Conservation (phyloP, 2,329 filamentous ascomycete genomes). For the Sporothrix curviconia region DNA sequence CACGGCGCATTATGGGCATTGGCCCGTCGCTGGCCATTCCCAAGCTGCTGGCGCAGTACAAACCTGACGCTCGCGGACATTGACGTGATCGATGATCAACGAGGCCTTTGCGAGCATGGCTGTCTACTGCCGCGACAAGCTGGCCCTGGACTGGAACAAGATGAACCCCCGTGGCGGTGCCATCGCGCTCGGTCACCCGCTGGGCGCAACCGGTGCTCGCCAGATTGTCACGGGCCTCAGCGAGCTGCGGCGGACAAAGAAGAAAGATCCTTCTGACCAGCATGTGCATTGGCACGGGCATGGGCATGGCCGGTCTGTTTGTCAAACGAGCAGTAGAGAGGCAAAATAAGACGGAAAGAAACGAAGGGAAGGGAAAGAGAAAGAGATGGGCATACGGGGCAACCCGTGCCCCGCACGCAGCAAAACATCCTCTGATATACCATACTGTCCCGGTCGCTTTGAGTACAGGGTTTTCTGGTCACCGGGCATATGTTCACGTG, state of each 20-base stretch:
- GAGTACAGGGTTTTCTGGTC: no score
- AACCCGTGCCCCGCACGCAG: no score
- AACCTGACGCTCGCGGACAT: slow-evolving; percentile 73
- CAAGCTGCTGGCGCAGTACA: slow-evolving; percentile 78
- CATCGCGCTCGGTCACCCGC: slow-evolving; percentile 75
- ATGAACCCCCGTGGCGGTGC: slow-evolving; percentile 77
- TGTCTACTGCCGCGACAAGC: slow-evolving; percentile 76
- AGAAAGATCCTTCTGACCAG: slow-evolving; percentile 87
- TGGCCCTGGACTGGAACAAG: slow-evolving; percentile 66
- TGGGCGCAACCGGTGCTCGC: slow-evolving; percentile 64
- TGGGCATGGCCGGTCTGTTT: slow-evolving; percentile 55
- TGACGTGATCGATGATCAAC: slow-evolving; percentile 89
- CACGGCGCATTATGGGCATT: slow-evolving; percentile 95
- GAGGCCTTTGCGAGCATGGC: slow-evolving; percentile 98
- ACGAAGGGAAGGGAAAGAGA: no score
- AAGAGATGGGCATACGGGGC: no score
- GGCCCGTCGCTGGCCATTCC: slow-evolving; percentile 67
- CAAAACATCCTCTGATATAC: no score
- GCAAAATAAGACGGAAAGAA: no score
- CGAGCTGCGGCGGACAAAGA: slow-evolving; percentile 63
- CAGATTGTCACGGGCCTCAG: slow-evolving; percentile 87
- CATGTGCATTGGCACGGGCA: slow-evolving; percentile 74
- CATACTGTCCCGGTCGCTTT: no score
- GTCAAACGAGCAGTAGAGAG: slow-evolving; percentile 22
- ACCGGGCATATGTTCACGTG: not conserved